Base-by-base conservation (phyloP, 2,329 filamentous ascomycete species). In the Microascus cirrosus region DNA sequence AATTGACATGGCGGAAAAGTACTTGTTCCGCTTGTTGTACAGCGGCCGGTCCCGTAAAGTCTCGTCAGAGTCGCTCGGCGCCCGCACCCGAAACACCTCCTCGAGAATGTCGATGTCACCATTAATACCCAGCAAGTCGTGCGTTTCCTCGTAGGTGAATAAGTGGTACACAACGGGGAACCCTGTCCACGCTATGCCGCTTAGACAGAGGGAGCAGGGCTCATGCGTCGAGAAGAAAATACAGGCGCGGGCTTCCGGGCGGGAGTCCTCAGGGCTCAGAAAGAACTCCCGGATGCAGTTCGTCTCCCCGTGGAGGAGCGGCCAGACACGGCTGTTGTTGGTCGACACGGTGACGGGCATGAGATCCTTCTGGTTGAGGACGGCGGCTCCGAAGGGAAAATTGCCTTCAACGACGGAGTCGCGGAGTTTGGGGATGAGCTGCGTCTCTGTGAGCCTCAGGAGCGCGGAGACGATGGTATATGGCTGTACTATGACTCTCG, bases 201-300 rank as follows among this genome's bases (percentile, higher is more conserved):
- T 81, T 11, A 83, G 69, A 59, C 80, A 83, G 2, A 83, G 71
- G 51, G 76, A 80, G 69, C 80, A 83, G 1, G 80, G 80, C 68
- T 83, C 80, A 63, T 83, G 80, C 0, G 80, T 83, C 4, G 79
- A 77, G 60, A 83, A 74, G 70, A 83, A 83, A 65, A 83, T 63
- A 68, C 79, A 82, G 63, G 79, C 77, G 7, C 68, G 67, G 1
- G 74, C 70, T 36, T 66, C 66, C 0, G 75, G 74, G 1, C 77
- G 71, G 13, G 69, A 63, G 42, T 65, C 60, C 51, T 53, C 25
- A 6, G 51, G 51, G 25, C 15, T 28, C 25, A 53, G 15, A 68
- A 80, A 83, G 70, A 83, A 83, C 36, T 75, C 68, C 63, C 82
- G 80, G 67, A 83, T 82, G 70, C 80, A 83, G 66, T 82, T 80